Percentiles rank a stretch among this genome's conserved stretches.
Conservation (phyloP, 2,329 filamentous ascomycete genomes). For the Boeremia exigua region DNA sequence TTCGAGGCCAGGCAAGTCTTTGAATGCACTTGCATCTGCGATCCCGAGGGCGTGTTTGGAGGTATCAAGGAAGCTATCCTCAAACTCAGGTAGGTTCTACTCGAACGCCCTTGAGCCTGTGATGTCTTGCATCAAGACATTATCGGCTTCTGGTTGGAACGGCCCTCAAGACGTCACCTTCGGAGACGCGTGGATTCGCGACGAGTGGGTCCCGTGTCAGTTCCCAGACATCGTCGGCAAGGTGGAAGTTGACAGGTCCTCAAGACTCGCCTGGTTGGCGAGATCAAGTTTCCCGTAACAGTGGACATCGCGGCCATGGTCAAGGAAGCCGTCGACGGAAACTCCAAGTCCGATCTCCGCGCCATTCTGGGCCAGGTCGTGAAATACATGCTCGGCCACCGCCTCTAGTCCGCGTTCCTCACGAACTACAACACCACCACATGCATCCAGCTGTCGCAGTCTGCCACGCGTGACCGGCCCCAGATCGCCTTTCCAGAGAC, state of each 20-base stretch:
- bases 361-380: not conserved
- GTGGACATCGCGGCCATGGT: not conserved
- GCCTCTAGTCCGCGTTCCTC: not conserved
- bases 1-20: constrained; percentile 17
- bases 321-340: not conserved
- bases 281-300: not conserved
- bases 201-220: not conserved
- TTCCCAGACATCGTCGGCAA: not conserved
- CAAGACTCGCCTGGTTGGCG: not conserved
- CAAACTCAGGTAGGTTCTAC: not conserved
- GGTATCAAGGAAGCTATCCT: not conserved
- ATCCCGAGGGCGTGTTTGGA: not conserved
- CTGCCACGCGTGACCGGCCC: not conserved
- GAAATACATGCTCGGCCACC: not conserved
- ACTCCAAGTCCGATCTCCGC: not conserved
- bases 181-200: not conserved
- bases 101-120: not conserved
- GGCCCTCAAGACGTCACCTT: not conserved
- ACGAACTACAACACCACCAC: not conserved
- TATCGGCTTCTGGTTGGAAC: not conserved
- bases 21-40: not conserved
- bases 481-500: not conserved
- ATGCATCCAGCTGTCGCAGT: not conserved
- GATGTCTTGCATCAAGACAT: not conserved
- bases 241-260: not conserved